Evolutionary conservation across 208 protist genomes (phyloP).

Genomic region (Trichomonas tenax): DNA sequence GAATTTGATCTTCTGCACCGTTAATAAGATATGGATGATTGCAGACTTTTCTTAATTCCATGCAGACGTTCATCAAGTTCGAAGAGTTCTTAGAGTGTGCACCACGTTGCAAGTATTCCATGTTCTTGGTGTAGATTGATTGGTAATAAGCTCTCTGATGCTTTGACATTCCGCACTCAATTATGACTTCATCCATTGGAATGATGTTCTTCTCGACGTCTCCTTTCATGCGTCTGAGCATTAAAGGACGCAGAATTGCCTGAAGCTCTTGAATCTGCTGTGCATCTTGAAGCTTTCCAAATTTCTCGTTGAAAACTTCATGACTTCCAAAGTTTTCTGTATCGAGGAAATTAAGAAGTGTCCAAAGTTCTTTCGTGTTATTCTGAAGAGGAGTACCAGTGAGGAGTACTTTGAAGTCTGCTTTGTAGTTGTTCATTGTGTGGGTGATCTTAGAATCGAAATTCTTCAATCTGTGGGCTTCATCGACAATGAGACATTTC

Average conservation of each 20-base stretch:
- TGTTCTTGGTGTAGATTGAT: not conserved
- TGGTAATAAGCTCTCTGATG: conserved; percentile 2
- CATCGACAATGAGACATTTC: conserved; percentile 56
- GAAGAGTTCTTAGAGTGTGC: not conserved
- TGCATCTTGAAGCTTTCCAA: not conserved
- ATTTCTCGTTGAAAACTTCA: not conserved
- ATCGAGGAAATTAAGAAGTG: not conserved
- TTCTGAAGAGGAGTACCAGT: conserved; percentile 25
- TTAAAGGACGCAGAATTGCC: conserved; percentile 27
- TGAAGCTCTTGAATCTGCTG: not conserved
- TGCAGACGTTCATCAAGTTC: not conserved
- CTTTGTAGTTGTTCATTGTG: not conserved
- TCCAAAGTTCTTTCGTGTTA: not conserved
- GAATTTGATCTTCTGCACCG: conserved; percentile 21
- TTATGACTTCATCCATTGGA: conserved; percentile 23
- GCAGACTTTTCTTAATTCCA: conserved; percentile 66
- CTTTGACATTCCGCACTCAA: not conserved
- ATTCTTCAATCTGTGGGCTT: conserved; percentile 48
- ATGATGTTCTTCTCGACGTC: conserved; percentile 32
- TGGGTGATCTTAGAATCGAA: conserved; percentile 35
- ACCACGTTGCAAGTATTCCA: not conserved
- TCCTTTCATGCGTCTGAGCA: conserved; percentile 33
- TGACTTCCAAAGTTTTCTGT: not conserved
- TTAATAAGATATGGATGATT: conserved; percentile 66
- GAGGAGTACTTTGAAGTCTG: not conserved